A percentile compares a stretch with the other conserved stretches of the same genome.
phyloP scores from a whole-genome alignment of 768 basidiomycete genomes.

The Tricholoma hemisulphureum region DNA sequence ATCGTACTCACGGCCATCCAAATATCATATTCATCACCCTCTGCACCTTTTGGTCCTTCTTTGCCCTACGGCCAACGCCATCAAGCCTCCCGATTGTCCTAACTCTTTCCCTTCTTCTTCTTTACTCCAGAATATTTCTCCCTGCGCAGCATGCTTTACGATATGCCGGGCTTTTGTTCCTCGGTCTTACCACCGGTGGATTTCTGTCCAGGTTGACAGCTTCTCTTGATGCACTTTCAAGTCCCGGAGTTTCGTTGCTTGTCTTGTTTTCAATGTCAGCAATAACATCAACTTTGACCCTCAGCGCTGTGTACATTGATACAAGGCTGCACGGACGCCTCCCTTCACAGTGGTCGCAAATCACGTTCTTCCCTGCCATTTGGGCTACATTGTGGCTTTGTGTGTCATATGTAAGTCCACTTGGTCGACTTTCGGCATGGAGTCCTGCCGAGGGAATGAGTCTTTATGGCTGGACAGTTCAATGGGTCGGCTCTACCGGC shows the following conservation, averaged over 20 bases:
- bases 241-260: constrained; percentile 44
- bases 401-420: constrained; percentile 55
- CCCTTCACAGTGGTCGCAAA: constrained; percentile 39
- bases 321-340: constrained; percentile 32
- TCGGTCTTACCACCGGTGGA: constrained; percentile 39
- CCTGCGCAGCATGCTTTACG: constrained; percentile 19
- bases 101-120: constrained; percentile 32
- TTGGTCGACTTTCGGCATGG: constrained; percentile 75
- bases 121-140: constrained; percentile 38
- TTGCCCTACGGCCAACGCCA: constrained; percentile 24
- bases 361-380: constrained; percentile 62
- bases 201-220: constrained; percentile 42
- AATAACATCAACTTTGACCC: constrained; percentile 42
- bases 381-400: constrained; percentile 66
- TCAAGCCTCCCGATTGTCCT: constrained; percentile 23
- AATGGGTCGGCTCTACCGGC: constrained; percentile 53
- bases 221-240: constrained; percentile 56
- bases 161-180: constrained; percentile 32
- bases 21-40: constrained; percentile 26
- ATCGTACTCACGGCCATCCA: constrained; percentile 19
- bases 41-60: constrained; percentile 20
- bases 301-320: constrained; percentile 40
- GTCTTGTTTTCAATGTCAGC: constrained; percentile 43
- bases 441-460: constrained; percentile 53
- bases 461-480: constrained; percentile 64